Evolutionary conservation across 306 rosid genomes (phyloP).

Genomic region (Cyclanthera cordifolia): DNA sequence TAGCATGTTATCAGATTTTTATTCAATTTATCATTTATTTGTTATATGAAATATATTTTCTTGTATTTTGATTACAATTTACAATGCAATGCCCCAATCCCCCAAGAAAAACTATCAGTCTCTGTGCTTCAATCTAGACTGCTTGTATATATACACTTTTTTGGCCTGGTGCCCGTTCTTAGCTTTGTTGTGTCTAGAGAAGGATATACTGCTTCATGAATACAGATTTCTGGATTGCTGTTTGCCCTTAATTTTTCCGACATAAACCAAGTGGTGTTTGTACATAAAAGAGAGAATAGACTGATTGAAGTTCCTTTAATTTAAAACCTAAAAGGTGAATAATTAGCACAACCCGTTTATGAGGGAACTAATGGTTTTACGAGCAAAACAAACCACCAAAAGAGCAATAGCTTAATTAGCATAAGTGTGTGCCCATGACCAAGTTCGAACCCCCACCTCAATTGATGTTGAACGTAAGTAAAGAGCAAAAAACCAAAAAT

Average conservation of each 20-base stretch:
- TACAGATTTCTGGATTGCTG: not conserved
- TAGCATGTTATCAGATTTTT: conserved; percentile 17
- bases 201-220: too few species aligned
- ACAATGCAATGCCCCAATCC: not conserved
- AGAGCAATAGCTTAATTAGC: too few species aligned
- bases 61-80: not conserved
- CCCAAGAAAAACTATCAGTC: not conserved
- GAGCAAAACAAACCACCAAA: too few species aligned
- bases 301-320: not conserved
- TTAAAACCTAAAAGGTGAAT: not conserved
- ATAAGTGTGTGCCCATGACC: too few species aligned
- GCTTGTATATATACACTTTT: too few species aligned
- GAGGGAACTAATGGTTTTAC: not conserved
- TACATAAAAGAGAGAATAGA: not conserved
- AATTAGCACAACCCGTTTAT: not conserved
- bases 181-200: not conserved
- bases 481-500: too few species aligned
- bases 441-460: too few species aligned
- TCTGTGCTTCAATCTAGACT: not conserved
- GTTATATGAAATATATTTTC: not conserved
- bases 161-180: not conserved
- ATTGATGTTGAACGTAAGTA: too few species aligned
- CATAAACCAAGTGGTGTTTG: not conserved
- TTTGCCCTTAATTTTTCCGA: not conserved
- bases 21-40: not conserved